Base-by-base conservation (phyloP, 2,329 filamentous ascomycete genomes). In the Rosellinia necatrix region DNA sequence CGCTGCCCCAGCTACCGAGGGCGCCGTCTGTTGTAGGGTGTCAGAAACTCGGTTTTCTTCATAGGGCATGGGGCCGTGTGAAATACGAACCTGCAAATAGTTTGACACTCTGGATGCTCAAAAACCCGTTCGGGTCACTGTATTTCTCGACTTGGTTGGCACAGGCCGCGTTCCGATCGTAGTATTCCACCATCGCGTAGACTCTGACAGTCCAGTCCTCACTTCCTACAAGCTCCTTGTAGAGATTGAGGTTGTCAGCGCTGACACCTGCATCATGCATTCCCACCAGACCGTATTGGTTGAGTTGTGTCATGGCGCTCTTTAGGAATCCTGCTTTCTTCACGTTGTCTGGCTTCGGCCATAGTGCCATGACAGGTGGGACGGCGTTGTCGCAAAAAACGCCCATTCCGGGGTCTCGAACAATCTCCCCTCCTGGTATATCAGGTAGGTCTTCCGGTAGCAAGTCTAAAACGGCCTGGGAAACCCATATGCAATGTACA, bases 301-400 rank as follows among this genome's bases (percentile, higher is more conserved):
- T 87, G 43, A 90, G 74, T 48, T 80, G 79, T 10, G 65, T 67
- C 81, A 89, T 87, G 10, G 87, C 87, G 5, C 80, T 79, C 44
- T 76, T 77, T 53, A 89, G 70, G 58, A 82, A 85, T 21, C 68
- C 70, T 4, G 76, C 75, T 65, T 84, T 87, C 61, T 76, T 78
- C n/a, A 76, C 75, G 4, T 70, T 71, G 40, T 74, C 75, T 0
- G 85, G 83, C 54, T 79, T 79, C 1, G 86, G 85, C 75, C 84
- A 87, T 15, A 82, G 64, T 2, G 75, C 71, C 53, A 77, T 74
- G 30, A 88, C 77, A 47, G 86, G 70, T 38, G 86, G 83, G 81
- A 89, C 88, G 21, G 87, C 86, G 66, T 89, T 89, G 70, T 90
- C 87, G 66, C 87, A 90, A 63, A 90, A 89, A 8, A 90, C 86